Evolutionary conservation across 345 rosid species (phyloP), one percentile per base, ranked within the genome.

Genomic region (Eucalyptus pauciflora): DNA sequence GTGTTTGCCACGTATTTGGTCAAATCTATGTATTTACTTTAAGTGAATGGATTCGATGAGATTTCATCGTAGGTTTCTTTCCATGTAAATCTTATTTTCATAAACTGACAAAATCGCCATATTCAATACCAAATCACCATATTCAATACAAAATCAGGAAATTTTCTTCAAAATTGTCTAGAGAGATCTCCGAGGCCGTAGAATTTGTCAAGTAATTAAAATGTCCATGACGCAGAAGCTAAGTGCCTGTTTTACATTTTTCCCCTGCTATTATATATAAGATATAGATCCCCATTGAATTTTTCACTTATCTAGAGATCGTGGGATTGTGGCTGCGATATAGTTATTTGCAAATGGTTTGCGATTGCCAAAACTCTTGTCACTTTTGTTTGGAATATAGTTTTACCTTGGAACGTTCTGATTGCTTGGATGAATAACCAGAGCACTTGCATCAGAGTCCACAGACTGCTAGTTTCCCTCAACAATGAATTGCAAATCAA

Each of bases 121-220:
- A 69, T 69, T 69, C 80, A 69, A 69, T 69, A 6, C 45, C 2
- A 17, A 69, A 33, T 69, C 80, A 17, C 33, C 33, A 33, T 33
- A 69, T 69, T 69, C 80, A 69, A 69, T 69, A 6, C 45, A 4
- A 17, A 69, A 33, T 69, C 80, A 17, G 80, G 80, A 69, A 33
- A 33, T 33, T 69, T 69, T 33, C 24, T 69, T 69, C 25, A 33
- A 17, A 16, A 69, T 4, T 69, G 25, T 33, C 79, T 33, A 3
- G 13, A 51, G 22, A 17, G 7, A 69, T 69, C 17, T 33, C 45
- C 4, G 0, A 8, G 60, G 13, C 3, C 3, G 4, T 0, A 5
- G 45, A 17, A 3, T 69, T 33, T 33, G 13, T 69, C 45, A 17
- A 69, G 24, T 69, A 4, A 69, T 33, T 33, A 69, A n/a, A 69